Percentiles rank a stretch among this genome's conserved stretches.
Conservation (phyloP, 148 eudicot species). For the Rhododendron ferrugineum region DNA sequence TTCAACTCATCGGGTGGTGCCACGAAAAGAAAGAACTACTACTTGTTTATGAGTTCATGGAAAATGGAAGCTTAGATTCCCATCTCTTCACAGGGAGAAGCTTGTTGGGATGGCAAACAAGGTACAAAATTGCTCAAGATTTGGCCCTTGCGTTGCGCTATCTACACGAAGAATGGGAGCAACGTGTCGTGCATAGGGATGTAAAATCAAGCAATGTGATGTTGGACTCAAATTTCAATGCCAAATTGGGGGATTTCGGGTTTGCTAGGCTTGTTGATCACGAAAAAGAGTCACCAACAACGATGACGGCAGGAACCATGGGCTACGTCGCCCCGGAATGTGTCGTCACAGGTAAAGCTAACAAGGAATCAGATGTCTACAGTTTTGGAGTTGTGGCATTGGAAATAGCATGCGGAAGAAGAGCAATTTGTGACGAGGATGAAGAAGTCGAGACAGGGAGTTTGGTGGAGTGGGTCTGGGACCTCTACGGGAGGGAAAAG, state of each 20-base stretch:
- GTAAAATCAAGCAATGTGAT: slow-evolving; percentile 20
- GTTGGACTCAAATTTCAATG: slow-evolving; percentile 18
- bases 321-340: slow-evolving; percentile 18
- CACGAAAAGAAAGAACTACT: slow-evolving; percentile 15
- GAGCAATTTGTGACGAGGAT: neutral
- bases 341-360: slow-evolving; percentile 2
- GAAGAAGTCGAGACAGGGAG: neutral
- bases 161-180: slow-evolving; percentile 20
- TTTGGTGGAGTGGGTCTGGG: slow-evolving; percentile 19
- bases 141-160: slow-evolving; percentile 21
- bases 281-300: neutral
- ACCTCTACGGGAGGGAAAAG: slow-evolving; percentile 9
- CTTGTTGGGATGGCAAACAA: slow-evolving; percentile 6
- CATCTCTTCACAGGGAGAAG: slow-evolving; percentile 6
- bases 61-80: slow-evolving; percentile 18
- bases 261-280: slow-evolving; percentile 13
- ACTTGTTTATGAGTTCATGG: slow-evolving; percentile 21
- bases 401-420: slow-evolving; percentile 18
- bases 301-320: slow-evolving; percentile 13
- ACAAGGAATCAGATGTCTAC: neutral
- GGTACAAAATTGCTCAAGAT: slow-evolving; percentile 16
- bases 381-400: neutral
- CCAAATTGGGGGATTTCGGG: slow-evolving; percentile 20
- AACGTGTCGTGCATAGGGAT: slow-evolving; percentile 19
- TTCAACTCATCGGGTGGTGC: slow-evolving; percentile 25